Evolutionary conservation across 371 early-diverging fungal species (phyloP).

Genomic region (Apophysomyces variabilis): DNA sequence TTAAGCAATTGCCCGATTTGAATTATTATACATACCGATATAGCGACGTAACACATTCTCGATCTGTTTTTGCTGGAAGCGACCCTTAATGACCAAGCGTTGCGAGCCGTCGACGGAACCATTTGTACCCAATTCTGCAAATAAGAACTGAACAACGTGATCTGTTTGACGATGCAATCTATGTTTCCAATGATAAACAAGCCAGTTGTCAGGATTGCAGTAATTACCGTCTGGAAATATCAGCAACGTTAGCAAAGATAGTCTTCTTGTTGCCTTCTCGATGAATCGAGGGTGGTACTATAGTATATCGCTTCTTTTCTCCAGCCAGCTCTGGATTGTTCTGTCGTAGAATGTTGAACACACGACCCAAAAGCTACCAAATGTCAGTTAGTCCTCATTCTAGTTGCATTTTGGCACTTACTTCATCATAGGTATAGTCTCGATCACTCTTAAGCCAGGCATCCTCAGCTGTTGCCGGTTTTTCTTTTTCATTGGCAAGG

Average conservation of each 20-base stretch:
- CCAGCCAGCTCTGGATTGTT: constrained; percentile 96
- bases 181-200: neutral
- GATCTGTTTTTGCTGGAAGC: constrained; percentile 99
- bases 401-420: constrained; percentile 25
- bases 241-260: constrained; percentile 93
- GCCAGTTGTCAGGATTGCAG: neutral
- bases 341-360: constrained; percentile 90
- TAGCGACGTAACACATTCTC: constrained; percentile 98
- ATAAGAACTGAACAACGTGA: constrained; percentile 98
- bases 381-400: neutral
- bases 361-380: constrained; percentile 83
- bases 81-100: constrained; percentile 97
- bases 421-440: constrained; percentile 94
- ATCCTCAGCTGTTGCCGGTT: constrained; percentile 31
- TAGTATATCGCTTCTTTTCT: constrained; percentile 91
- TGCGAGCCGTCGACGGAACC: constrained; percentile 97
- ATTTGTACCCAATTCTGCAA: constrained; percentile 98
- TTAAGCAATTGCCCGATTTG: neutral
- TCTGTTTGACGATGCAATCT: constrained; percentile 95
- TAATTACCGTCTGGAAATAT: constrained; percentile 82
- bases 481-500: constrained; percentile 36
- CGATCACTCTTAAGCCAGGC: constrained; percentile 89
- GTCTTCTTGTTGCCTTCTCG: constrained; percentile 97
- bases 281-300: constrained; percentile 91
- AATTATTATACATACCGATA: constrained; percentile 66